Base-by-base conservation (phyloP, 169 alveolate species). In the Cryptosporidium tyzzeri region DNA sequence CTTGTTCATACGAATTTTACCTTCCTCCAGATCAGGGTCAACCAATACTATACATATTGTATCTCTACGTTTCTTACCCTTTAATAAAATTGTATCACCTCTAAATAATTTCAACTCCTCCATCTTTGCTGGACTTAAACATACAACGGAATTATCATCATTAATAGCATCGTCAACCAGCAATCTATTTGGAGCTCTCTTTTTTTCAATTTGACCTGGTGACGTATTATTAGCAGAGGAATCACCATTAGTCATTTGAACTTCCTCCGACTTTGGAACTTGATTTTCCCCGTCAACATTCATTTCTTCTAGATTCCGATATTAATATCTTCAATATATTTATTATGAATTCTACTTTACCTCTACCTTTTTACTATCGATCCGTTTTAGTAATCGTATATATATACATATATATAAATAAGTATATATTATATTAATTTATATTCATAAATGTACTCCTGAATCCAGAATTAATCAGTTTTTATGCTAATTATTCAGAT, bases 131-230 rank as follows among this genome's bases (percentile, higher is more conserved):
- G 99, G 98, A 65, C 98, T 96, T 89, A 98, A 92, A 58, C 98
- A 97, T 65, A 98, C 98, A 39, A 98, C 99, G n/a, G 99, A 96
- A 95, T 98, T 98, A 94, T 99, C 99, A 89, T 99, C 99, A 92
- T 97, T 97, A 74, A 95, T 93, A n/a, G 99, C 99, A 84, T 99
- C 99, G 91, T 98, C 99, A 18, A 97, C 99, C 51, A 97, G 93
- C 41, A 98, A 94, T 89, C 99, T 93, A 91, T 95, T 93, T 4
- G 98, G 98, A 26, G 96, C 97, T 85, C 94, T 93, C 93, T 95
- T 96, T 70, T 93, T 93, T 23, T 96, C 97, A 9, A 95, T 29
- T 31, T 44, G 85, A 7, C 33, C 69, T 6, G 55, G 26, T 18
- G 68, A 12, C 10, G 37, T 51, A 45, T n/a, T 51, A 23, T 62